Evolutionary conservation across 169 alveolate genomes (phyloP).

Genomic region (Neospora caninum): DNA sequence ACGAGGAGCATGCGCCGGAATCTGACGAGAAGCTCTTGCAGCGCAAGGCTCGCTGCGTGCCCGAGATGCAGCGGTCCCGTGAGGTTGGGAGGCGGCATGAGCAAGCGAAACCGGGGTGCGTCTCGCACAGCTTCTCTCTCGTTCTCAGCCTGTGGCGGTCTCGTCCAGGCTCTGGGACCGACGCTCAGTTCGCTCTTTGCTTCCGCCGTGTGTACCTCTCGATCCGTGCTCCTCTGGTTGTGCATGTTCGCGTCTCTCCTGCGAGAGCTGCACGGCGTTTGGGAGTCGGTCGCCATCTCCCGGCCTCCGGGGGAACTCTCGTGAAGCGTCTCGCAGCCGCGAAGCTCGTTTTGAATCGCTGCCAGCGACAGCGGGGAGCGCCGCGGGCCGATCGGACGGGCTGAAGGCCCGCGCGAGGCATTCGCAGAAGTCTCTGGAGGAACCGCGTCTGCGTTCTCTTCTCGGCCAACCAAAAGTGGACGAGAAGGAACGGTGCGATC

Average conservation of each 20-base stretch:
- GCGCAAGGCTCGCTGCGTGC: conserved; percentile 97
- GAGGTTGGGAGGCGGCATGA: conserved; percentile 99
- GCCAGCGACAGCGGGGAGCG: too few species aligned
- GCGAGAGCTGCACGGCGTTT: neutral
- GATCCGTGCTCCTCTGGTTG: neutral
- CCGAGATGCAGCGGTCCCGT: conserved; percentile 99
- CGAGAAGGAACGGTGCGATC: neutral
- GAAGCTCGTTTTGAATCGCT: too few species aligned
- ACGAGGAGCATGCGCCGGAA: conserved; percentile 19
- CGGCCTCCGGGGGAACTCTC: too few species aligned
- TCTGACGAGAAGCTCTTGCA: conserved; percentile 68
- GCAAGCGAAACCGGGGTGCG: conserved; percentile 87
- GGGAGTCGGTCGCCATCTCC: too few species aligned
- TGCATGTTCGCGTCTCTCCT: too few species aligned
- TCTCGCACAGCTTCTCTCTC: conserved; percentile 78
- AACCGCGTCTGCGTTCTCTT: neutral
- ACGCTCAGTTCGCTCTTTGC: too few species aligned
- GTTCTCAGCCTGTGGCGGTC: conserved; percentile 68
- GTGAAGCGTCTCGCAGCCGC: too few species aligned
- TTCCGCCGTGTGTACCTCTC: too few species aligned
- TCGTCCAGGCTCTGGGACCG: too few species aligned
- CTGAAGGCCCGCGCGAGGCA: too few species aligned
- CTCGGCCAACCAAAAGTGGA: neutral
- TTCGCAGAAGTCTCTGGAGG: too few species aligned
- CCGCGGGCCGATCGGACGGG: too few species aligned